These are phyloP conservation scores for Penicillium aurantiogriseum DNA, from an alignment of 2,329 filamentous ascomycete genomes.

Conservation along the genomic window DNA sequence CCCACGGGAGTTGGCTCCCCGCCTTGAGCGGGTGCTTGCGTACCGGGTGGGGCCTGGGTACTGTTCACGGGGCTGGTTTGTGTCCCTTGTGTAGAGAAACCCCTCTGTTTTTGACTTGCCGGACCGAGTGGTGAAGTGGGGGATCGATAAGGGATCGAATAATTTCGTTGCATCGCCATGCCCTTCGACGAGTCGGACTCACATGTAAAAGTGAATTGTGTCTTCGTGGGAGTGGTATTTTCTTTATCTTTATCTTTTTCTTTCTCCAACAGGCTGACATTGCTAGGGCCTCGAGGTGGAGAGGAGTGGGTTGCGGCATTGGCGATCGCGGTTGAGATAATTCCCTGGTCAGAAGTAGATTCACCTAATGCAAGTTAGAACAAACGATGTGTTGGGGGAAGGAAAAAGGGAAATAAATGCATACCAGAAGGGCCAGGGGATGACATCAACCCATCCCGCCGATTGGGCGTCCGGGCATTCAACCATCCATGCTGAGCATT, in stretches of 20 bases:
- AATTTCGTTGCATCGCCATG: constrained; percentile 67
- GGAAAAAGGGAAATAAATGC: background rate
- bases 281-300: constrained; percentile 67
- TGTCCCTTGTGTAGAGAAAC: constrained; percentile 53
- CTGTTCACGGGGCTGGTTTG: constrained; percentile 52
- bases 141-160: constrained; percentile 39
- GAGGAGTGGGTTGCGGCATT: constrained; percentile 72
- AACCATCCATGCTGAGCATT: constrained; percentile 59
- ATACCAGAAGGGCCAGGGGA: constrained; percentile 42
- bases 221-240: constrained; percentile 65
- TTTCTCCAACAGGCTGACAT: constrained; percentile 73
- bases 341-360: constrained; percentile 62
- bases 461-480: constrained; percentile 50
- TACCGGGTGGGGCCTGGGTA: constrained; percentile 25
- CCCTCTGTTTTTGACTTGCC: constrained; percentile 36
- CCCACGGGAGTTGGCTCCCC: constrained; percentile 49
- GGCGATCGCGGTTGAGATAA: constrained; percentile 89
- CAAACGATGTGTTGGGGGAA: background rate
- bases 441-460: constrained; percentile 47
- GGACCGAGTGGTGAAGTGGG: constrained; percentile 35
- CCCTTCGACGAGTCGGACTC: constrained; percentile 82
- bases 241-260: constrained; percentile 72
- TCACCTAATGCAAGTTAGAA: constrained; percentile 32
- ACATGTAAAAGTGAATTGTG: constrained; percentile 95
- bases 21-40: constrained; percentile 37